Conservation (phyloP, 2,329 filamentous ascomycete genomes). For the Ophiostoma ips region DNA sequence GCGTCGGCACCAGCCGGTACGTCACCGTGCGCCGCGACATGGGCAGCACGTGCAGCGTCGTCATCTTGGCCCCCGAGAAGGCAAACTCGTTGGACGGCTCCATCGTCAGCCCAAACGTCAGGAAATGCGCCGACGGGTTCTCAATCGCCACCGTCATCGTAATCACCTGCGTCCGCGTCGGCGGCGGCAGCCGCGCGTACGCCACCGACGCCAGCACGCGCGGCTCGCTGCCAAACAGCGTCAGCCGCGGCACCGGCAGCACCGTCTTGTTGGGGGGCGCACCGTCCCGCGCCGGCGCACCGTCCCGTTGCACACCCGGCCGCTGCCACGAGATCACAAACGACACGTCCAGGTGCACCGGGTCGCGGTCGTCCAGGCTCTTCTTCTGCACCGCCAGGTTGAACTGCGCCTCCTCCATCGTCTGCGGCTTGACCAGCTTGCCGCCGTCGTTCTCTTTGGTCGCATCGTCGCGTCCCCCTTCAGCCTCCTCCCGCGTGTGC, state of each 20-base stretch:
- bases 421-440: slow-evolving; percentile 44
- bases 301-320: no score
- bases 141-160: slow-evolving; percentile 55
- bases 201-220: slow-evolving; percentile 56
- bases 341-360: slow-evolving; percentile 59
- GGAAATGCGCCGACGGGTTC: slow-evolving; percentile 86
- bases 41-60: slow-evolving; percentile 67
- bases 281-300: slow-evolving; percentile 8
- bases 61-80: slow-evolving; percentile 77
- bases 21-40: slow-evolving; percentile 60
- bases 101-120: slow-evolving; percentile 87
- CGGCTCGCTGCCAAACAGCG: slow-evolving; percentile 71
- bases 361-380: slow-evolving; percentile 67
- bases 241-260: slow-evolving; percentile 65
- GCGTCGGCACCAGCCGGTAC: slow-evolving; percentile 60
- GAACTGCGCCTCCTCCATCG: slow-evolving; percentile 59
- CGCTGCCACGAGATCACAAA: slow-evolving; percentile 70
- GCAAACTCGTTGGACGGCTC: slow-evolving; percentile 86
- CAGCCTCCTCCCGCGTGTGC: slow-evolving; percentile 28
- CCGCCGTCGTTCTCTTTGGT: no score
- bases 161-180: neutral
- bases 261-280: slow-evolving; percentile 43
- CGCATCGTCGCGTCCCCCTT: no score
- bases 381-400: slow-evolving; percentile 60
- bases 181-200: slow-evolving; percentile 20